Evolutionary conservation across 768 basidiomycete species (phyloP), one percentile per base, ranked within the genome.

Genomic region (Ramaria sp.): DNA sequence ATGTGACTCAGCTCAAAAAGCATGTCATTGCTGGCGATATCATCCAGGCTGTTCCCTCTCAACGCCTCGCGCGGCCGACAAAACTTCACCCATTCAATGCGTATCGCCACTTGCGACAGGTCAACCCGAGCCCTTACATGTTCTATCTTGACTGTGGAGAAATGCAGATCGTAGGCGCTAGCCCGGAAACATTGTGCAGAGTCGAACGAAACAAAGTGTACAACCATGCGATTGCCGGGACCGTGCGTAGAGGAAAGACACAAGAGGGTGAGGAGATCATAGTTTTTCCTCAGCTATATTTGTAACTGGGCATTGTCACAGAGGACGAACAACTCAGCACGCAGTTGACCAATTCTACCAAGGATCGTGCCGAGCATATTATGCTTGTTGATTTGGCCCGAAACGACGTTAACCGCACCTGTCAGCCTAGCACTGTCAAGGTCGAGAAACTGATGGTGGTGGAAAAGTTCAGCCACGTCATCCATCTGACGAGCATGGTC

Each of bases 101-200:
- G 6, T 99, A 98, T 65, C 77, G 96, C 48, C 88, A 90, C 52
- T 76, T 99, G 43, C 84, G 96, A 43, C 85, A 94, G 62, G 79
- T 97, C 58, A 99, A 99, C 62, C 96, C 96, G 1, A 95, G 91
- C 52, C 96, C 96, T 15, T 98, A 99, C 70, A 97, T 96, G 94
- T 99, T 94, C 70, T 99, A 93, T 66, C 67, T 99, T 61, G 89
- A 98, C 62, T 95, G 92, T 61, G 88, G 89, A 5, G 90, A 90
- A 53, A 65, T 95, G 10, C 93, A 97, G 67, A 75, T 99, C 34
- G 93, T 98, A n/a, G 96, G 96, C 10, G 96, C 96, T 1, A 95
- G 91, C 61, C 96, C 96, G 0, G 96, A 99, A 70, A 97, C 94
- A 4, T 73, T 99, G 3, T 97, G 96, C 71, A 97, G 94, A 66